These are phyloP conservation scores for Cryptomeria japonica DNA, from an alignment of 75 land plant species.

Conservation along the genomic window DNA sequence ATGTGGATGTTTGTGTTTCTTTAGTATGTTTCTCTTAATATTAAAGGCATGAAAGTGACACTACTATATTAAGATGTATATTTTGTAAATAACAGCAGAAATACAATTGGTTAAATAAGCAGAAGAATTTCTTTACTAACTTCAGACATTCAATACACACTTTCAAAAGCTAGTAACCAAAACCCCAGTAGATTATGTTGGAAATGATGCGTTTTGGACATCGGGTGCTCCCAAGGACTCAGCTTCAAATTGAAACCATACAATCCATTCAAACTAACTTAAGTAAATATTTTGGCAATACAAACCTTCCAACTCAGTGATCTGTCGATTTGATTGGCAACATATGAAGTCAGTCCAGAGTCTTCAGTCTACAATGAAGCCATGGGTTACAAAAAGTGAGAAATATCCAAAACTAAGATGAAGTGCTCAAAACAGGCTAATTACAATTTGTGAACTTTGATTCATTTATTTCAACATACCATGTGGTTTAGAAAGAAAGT, in stretches of 20 bases:
- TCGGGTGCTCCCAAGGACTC: not conserved
- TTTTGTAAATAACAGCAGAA: not conserved
- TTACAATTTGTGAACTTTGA: not conserved
- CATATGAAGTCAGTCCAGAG: conserved; percentile 90
- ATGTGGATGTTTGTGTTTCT: not conserved
- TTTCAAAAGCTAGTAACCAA: not conserved
- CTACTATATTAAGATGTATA: not conserved
- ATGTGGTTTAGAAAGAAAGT: not conserved
- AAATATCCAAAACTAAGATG: not conserved
- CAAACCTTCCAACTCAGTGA: conserved; percentile 93
- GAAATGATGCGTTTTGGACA: not conserved
- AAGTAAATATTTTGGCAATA: not conserved
- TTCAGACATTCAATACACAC: not conserved
- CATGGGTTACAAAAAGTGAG: not conserved
- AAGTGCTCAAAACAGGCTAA: not conserved
- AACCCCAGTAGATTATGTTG: not conserved
- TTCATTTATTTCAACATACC: not conserved
- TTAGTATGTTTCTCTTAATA: not conserved
- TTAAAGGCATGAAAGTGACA: not conserved
- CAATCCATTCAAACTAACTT: conserved; percentile 10
- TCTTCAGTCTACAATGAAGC: conserved; percentile 55
- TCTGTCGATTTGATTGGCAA: conserved; percentile 81
- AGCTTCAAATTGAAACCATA: not conserved
- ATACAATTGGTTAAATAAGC: not conserved
- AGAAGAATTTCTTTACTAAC: not conserved